Conservation (phyloP, 768 basidiomycete genomes). For the Boletus barrowsii region DNA sequence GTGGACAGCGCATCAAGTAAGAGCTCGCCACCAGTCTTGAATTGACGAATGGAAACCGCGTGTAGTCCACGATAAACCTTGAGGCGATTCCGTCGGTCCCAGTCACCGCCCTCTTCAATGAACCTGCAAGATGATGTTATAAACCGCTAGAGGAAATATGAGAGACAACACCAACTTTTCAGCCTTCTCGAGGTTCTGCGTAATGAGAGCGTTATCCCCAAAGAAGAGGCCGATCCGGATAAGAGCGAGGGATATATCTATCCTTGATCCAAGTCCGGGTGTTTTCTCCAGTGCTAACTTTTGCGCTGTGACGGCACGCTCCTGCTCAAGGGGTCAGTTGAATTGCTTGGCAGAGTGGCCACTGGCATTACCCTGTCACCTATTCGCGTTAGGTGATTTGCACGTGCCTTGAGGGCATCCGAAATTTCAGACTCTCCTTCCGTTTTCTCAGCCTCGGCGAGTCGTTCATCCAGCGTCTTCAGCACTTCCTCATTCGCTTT, state of each 20-base stretch:
- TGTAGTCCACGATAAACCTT: slow-evolving; percentile 94
- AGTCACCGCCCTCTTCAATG: slow-evolving; percentile 95
- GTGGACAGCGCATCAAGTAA: slow-evolving; percentile 90
- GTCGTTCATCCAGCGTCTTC: slow-evolving; percentile 66
- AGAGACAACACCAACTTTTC: slow-evolving; percentile 57
- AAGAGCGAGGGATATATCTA: slow-evolving; percentile 88
- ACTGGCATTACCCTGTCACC: slow-evolving; percentile 62
- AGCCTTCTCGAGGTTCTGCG: slow-evolving; percentile 69
- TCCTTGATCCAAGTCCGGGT: slow-evolving; percentile 87
- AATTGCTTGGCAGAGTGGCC: neutral
- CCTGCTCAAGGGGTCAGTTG: slow-evolving; percentile 42
- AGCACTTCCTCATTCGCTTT: slow-evolving; percentile 71
- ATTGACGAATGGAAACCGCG: slow-evolving; percentile 84
- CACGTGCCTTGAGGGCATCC: slow-evolving; percentile 80
- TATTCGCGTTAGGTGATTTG: slow-evolving; percentile 83
- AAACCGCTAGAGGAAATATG: neutral
- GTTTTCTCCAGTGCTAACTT: slow-evolving; percentile 87
- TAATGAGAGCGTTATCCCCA: slow-evolving; percentile 70
- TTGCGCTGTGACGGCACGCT: slow-evolving; percentile 76
- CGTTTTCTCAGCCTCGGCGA: slow-evolving; percentile 84
- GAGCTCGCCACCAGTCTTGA: slow-evolving; percentile 79
- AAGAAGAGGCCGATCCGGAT: slow-evolving; percentile 92
- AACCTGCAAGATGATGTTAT: slow-evolving; percentile 44
- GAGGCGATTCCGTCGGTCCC: slow-evolving; percentile 94
- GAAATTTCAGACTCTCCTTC: slow-evolving; percentile 93